phyloP scores from a whole-genome alignment of 148 eudicot genomes.

The Fagopyrum esculentum region DNA sequence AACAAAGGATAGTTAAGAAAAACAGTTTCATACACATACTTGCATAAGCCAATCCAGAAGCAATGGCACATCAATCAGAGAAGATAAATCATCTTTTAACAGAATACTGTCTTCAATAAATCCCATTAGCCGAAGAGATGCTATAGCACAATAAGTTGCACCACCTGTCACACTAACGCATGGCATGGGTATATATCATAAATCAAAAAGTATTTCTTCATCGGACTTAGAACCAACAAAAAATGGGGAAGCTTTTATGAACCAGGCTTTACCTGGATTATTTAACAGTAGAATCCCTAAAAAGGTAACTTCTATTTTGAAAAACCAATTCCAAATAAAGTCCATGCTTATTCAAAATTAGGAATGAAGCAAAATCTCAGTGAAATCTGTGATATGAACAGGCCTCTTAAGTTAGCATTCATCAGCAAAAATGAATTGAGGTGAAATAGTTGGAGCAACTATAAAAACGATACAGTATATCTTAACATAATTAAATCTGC shows the following conservation, averaged over 20 bases:
- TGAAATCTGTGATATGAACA: too few relatives aligned
- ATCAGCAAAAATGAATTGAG: neutral
- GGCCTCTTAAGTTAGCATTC: neutral
- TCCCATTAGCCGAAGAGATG: slow-evolving; percentile 90
- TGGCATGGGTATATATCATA: slow-evolving; percentile 22
- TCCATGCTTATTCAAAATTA: too few relatives aligned
- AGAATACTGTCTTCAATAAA: slow-evolving; percentile 54
- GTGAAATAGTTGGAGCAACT: neutral
- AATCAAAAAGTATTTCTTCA: neutral
- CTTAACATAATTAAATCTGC: neutral
- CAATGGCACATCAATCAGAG: slow-evolving; percentile 49
- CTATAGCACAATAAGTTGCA: slow-evolving; percentile 92
- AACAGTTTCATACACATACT: slow-evolving; percentile 33
- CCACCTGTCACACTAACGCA: slow-evolving; percentile 87
- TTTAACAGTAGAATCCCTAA: too few relatives aligned
- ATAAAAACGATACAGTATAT: neutral
- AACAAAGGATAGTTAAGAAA: neutral
- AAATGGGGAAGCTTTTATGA: neutral
- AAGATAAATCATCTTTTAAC: slow-evolving; percentile 32
- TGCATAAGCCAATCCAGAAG: slow-evolving; percentile 85
- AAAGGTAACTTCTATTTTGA: too few relatives aligned
- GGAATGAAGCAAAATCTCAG: too few relatives aligned
- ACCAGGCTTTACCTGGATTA: neutral
- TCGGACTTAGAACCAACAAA: slow-evolving; percentile 1
- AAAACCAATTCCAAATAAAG: too few relatives aligned